Conservation (phyloP, 495 filamentous ascomycete species). For the Lepraria neglecta region DNA sequence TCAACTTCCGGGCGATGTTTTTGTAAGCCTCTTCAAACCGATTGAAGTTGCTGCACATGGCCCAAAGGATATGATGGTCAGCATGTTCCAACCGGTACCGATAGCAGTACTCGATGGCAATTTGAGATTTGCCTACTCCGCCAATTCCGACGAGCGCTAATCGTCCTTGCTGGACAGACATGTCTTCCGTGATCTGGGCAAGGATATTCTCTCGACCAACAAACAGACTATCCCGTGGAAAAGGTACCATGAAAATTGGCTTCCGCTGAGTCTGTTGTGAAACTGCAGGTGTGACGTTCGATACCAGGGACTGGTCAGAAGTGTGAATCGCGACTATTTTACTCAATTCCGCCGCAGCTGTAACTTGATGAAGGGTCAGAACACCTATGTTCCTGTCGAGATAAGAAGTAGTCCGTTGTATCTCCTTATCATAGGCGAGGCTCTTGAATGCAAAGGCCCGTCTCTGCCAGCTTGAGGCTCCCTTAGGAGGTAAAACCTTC, state of each 20-base stretch:
- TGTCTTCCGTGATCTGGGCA: constrained; percentile 28
- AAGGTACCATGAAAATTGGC: constrained; percentile 18
- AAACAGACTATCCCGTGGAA: constrained; percentile 35
- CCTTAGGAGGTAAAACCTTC: neutral
- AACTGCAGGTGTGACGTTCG: too few species aligned
- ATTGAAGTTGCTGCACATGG: constrained; percentile 32
- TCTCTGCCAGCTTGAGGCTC: neutral
- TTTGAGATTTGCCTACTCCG: constrained; percentile 36
- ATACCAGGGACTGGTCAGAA: too few species aligned
- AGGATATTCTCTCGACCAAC: constrained; percentile 37
- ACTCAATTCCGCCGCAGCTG: neutral
- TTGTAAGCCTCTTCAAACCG: constrained; percentile 36
- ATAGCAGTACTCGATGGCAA: constrained; percentile 37
- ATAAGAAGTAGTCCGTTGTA: neutral
- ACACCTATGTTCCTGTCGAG: neutral
- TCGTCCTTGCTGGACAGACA: constrained; percentile 19
- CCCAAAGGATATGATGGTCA: constrained; percentile 36
- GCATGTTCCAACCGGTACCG: constrained; percentile 23
- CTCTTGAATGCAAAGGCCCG: neutral
- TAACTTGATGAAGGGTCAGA: constrained; percentile 4
- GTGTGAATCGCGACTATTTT: too few species aligned
- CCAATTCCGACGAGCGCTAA: constrained; percentile 38
- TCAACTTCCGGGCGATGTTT: constrained; percentile 33
- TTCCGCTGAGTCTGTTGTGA: neutral
- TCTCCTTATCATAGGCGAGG: neutral